Conservation (phyloP, 495 filamentous ascomycete genomes). For the Hyaloscypha hepaticicola region DNA sequence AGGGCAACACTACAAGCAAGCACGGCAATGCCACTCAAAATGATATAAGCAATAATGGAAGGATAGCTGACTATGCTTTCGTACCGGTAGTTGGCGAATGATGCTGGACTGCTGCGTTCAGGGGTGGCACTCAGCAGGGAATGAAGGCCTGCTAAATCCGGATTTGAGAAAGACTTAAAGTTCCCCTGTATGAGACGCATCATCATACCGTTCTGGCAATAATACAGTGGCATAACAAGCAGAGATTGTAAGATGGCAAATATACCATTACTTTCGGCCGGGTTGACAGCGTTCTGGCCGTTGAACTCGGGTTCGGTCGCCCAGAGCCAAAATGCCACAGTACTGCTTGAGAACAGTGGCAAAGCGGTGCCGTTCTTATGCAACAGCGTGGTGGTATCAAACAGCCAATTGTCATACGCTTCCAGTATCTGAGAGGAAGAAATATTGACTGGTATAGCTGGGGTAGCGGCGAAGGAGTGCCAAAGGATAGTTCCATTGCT, state of each 20-base stretch:
- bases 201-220: not conserved
- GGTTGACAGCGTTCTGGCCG: not conserved
- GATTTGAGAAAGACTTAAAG: too few species aligned
- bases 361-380: not conserved
- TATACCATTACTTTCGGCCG: not conserved
- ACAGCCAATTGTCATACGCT: not conserved
- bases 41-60: not conserved
- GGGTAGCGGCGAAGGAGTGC: not conserved
- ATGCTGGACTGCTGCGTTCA: not conserved
- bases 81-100: not conserved
- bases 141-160: too few species aligned
- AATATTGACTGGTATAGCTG: not conserved
- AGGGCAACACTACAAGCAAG: not conserved
- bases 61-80: not conserved
- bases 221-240: not conserved
- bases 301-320: not conserved
- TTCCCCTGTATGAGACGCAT: not conserved
- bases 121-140: not conserved
- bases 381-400: not conserved
- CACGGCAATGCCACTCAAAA: not conserved
- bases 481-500: not conserved
- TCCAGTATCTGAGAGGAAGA: not conserved
- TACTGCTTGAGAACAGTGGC: not conserved
- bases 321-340: not conserved
- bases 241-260: not conserved